Evolutionary conservation across 306 rosid species (phyloP).

Genomic region (Inga oerstediana): DNA sequence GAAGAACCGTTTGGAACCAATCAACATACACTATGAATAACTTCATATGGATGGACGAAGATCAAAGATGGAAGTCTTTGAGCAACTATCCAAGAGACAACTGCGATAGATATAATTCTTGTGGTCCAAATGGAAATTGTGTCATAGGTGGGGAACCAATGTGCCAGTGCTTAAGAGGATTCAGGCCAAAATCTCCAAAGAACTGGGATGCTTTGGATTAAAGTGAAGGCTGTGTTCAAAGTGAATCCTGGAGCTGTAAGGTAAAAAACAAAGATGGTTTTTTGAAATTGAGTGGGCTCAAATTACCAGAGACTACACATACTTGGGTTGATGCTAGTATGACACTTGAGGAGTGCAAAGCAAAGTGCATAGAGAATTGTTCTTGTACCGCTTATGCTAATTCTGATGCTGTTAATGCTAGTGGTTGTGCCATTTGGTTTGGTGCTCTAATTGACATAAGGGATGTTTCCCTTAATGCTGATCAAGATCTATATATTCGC

Average conservation of each 20-base stretch:
- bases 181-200: conserved; percentile 37
- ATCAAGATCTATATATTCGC: not conserved
- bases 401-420: not conserved
- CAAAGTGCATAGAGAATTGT: conserved; percentile 43
- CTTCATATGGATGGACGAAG: conserved; percentile 29
- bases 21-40: not conserved
- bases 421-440: not conserved
- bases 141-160: not conserved
- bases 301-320: conserved; percentile 46
- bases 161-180: conserved; percentile 55
- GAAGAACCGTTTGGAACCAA: conserved; percentile 42
- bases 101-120: conserved; percentile 42
- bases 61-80: conserved; percentile 35
- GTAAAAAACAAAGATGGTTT: conserved; percentile 16
- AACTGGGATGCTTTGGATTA: conserved; percentile 34
- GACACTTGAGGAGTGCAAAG: conserved; percentile 42
- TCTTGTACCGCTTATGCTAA: conserved; percentile 48
- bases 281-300: conserved; percentile 26
- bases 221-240: conserved; percentile 45
- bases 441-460: not conserved
- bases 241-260: conserved; percentile 33
- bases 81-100: conserved; percentile 31
- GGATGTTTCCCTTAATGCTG: not conserved
- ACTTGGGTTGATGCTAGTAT: conserved; percentile 45
- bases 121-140: conserved; percentile 51